Evolutionary conservation across 768 basidiomycete species (phyloP).

Genomic region (Fomitopsis pulvina): DNA sequence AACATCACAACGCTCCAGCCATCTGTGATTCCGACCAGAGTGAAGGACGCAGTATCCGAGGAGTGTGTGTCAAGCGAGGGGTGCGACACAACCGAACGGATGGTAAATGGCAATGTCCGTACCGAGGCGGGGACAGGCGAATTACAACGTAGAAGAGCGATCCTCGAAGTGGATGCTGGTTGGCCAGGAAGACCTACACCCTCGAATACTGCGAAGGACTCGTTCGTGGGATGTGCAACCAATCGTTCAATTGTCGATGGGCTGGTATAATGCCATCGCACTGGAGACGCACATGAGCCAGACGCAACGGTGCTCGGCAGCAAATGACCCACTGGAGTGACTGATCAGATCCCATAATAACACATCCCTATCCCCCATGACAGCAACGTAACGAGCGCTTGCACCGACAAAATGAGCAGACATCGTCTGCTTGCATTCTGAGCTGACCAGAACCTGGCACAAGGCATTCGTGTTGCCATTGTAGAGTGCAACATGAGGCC

Average conservation of each 20-base stretch:
- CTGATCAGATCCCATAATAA: slow-evolving; percentile 69
- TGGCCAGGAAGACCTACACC: slow-evolving; percentile 16
- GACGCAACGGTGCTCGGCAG: background rate
- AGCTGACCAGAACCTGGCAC: slow-evolving; percentile 51
- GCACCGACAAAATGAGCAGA: slow-evolving; percentile 62
- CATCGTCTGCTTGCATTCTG: slow-evolving; percentile 40
- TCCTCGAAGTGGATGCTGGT: slow-evolving; percentile 22
- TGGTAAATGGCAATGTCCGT: slow-evolving; percentile 51
- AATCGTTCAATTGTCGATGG: slow-evolving; percentile 33
- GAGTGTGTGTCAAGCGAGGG: slow-evolving; percentile 25
- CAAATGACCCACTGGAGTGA: slow-evolving; percentile 44
- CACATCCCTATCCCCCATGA: slow-evolving; percentile 41
- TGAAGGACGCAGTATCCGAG: slow-evolving; percentile 33
- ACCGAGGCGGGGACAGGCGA: slow-evolving; percentile 40
- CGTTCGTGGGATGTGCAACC: slow-evolving; percentile 49
- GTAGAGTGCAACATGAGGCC: slow-evolving; percentile 64
- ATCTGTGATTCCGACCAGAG: slow-evolving; percentile 64
- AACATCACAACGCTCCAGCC: slow-evolving; percentile 61
- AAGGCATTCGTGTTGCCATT: slow-evolving; percentile 58
- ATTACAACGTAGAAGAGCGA: slow-evolving; percentile 41
- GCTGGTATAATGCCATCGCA: slow-evolving; percentile 49
- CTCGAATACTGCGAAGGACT: slow-evolving; percentile 56
- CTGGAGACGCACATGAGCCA: slow-evolving; percentile 29
- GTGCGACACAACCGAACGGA: slow-evolving; percentile 40
- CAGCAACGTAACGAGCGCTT: slow-evolving; percentile 64